Conservation (phyloP, 2,329 filamentous ascomycete genomes). For the Diplodia scrobiculata region DNA sequence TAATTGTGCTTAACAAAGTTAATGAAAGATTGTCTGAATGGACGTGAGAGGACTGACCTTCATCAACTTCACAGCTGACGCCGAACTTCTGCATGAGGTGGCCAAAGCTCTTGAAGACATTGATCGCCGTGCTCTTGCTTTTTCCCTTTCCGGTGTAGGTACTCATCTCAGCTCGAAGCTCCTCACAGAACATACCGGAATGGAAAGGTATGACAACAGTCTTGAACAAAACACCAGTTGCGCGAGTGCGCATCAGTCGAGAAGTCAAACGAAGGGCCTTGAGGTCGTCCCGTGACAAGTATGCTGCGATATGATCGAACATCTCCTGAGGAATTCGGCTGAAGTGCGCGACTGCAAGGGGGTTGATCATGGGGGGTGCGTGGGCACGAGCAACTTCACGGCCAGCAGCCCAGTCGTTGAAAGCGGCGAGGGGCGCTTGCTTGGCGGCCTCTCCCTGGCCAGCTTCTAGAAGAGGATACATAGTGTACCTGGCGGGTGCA, state of each 20-base stretch:
- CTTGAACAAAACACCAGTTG: slow-evolving; percentile 62
- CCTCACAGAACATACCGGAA: slow-evolving; percentile 57
- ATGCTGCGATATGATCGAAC: slow-evolving; percentile 59
- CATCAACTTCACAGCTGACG: slow-evolving; percentile 68
- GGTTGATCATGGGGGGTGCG: neutral
- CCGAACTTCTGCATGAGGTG: slow-evolving; percentile 64
- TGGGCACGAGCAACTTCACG: neutral
- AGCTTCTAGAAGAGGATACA: slow-evolving; percentile 1
- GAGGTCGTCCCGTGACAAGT: slow-evolving; percentile 61
- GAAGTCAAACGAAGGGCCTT: slow-evolving; percentile 64
- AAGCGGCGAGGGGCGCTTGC: neutral
- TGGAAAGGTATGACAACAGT: slow-evolving; percentile 68
- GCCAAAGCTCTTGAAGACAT: slow-evolving; percentile 64
- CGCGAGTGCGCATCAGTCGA: slow-evolving; percentile 60
- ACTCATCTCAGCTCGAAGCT: slow-evolving; percentile 36
- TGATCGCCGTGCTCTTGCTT: slow-evolving; percentile 60
- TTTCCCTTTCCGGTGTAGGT: slow-evolving; percentile 32
- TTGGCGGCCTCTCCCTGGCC: neutral
- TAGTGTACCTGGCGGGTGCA: neutral
- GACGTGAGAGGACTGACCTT: slow-evolving; percentile 42
- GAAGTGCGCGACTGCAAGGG: neutral
- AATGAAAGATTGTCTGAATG: slow-evolving; percentile 38
- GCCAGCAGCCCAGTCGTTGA: neutral
- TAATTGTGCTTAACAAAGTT: slow-evolving; percentile 39
- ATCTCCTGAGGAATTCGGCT: slow-evolving; percentile 62